These are phyloP conservation scores for Microbotryum lychnidis-dioicae DNA, from an alignment of 1,284 basidiomycete genomes.

Conservation along the genomic window DNA sequence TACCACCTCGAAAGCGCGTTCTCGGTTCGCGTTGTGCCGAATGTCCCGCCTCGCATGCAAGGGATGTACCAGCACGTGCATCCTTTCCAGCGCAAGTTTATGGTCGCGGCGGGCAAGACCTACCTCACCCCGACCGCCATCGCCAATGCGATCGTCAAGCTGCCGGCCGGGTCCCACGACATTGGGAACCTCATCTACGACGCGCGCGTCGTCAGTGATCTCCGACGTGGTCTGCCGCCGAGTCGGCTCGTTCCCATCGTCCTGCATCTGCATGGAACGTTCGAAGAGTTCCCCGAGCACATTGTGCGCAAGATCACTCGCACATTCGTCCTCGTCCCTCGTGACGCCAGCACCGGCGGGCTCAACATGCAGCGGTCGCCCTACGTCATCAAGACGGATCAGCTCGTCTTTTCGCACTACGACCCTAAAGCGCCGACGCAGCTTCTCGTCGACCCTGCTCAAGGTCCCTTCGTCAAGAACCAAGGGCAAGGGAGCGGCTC, in stretches of 20 bases:
- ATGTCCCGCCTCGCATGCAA: constrained; percentile 4
- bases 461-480: too few species aligned
- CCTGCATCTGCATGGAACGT: constrained; percentile 16
- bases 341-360: background rate
- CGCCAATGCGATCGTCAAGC: constrained; percentile 17
- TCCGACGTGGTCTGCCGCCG: constrained; percentile 3
- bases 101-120: background rate
- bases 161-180: constrained; percentile 23
- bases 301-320: constrained; percentile 10
- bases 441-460: background rate
- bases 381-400: constrained; percentile 18
- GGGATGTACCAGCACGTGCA: background rate
- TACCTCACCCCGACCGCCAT: constrained; percentile 18
- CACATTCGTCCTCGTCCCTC: constrained; percentile 22
- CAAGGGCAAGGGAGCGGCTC: too few species aligned
- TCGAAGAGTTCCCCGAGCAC: constrained; percentile 27
- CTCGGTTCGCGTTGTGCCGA: constrained; percentile 14
- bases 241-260: constrained; percentile 10
- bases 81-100: constrained; percentile 2
- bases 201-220: constrained; percentile 1
- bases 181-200: constrained; percentile 6
- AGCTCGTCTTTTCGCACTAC: constrained; percentile 9
- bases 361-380: background rate
- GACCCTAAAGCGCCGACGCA: constrained; percentile 3
- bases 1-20: constrained; percentile 20